These are phyloP conservation scores for Chaetomiaceae sp. DNA, from an alignment of 2,329 filamentous ascomycete species.

Conservation along the genomic window DNA sequence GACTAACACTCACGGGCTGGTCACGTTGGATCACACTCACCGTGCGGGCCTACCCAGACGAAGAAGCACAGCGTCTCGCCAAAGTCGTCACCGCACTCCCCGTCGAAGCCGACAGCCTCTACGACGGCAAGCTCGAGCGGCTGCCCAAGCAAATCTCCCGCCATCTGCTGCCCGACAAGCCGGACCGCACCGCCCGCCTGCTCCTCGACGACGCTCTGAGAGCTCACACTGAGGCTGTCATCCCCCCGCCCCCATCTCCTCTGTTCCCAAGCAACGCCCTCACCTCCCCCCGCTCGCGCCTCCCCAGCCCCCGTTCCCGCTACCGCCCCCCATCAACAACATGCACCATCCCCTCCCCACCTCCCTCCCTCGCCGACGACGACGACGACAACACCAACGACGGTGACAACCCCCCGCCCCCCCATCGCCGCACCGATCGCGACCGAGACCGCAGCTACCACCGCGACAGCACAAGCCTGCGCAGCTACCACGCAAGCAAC, in stretches of 20 bases:
- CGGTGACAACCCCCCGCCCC: background rate
- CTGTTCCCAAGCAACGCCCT: background rate
- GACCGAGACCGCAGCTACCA: background rate
- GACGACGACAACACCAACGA: background rate
- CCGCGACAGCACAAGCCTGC: no score
- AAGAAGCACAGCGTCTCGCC: constrained; percentile 64
- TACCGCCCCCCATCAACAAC: constrained; percentile 1
- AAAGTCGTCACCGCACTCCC: constrained; percentile 64
- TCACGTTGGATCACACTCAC: constrained; percentile 65
- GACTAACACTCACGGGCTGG: constrained; percentile 62
- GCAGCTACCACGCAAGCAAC: no score
- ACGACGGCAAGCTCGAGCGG: constrained; percentile 60
- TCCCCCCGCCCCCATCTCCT: background rate
- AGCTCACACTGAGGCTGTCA: background rate
- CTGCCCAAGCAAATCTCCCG: constrained; percentile 75
- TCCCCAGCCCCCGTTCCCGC: constrained; percentile 3
- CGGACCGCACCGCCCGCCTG: constrained; percentile 52
- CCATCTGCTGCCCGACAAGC: constrained; percentile 58
- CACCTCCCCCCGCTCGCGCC: background rate
- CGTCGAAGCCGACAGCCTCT: constrained; percentile 47
- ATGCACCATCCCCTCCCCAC: background rate
- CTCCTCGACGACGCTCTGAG: constrained; percentile 55
- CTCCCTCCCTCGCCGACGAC: constrained; percentile 2
- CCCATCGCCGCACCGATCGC: background rate
- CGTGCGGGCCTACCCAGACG: constrained; percentile 69